Percentiles rank a stretch among this genome's conserved stretches.
Conservation (phyloP, 2,329 filamentous ascomycete species). For the Colletotrichum somersetense region DNA sequence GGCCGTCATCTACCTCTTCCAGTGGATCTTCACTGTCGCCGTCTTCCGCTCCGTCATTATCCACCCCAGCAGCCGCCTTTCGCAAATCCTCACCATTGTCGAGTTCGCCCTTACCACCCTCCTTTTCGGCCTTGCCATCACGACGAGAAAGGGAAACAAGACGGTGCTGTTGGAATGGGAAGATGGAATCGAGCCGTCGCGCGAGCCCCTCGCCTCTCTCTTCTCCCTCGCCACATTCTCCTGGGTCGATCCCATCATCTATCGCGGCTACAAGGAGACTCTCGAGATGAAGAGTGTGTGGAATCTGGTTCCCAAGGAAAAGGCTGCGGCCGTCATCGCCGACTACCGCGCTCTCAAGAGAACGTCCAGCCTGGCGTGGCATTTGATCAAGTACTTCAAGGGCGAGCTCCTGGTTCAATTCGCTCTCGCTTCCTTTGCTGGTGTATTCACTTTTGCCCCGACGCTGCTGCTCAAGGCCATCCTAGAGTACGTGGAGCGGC, state of each 20-base stretch:
- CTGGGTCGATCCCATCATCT: conserved; percentile 92
- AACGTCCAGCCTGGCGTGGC: conserved; percentile 81
- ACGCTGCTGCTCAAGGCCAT: conserved; percentile 93
- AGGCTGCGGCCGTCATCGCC: conserved; percentile 82
- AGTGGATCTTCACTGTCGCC: conserved; percentile 83
- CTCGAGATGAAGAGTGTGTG: conserved; percentile 89
- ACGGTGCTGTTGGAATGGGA: conserved; percentile 90
- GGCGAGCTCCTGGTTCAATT: conserved; percentile 81
- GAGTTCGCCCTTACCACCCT: conserved; percentile 83
- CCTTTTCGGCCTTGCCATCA: conserved; percentile 80
- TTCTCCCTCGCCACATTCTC: conserved; percentile 89
- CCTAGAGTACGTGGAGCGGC: conserved; percentile 91
- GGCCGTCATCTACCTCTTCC: conserved; percentile 81
- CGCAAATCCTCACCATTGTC: conserved; percentile 74
- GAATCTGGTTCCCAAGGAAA: conserved; percentile 90
- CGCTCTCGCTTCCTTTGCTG: conserved; percentile 81
- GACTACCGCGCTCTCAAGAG: conserved; percentile 89
- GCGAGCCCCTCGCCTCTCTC: conserved; percentile 87
- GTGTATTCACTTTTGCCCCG: conserved; percentile 89
- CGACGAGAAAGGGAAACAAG: conserved; percentile 92
- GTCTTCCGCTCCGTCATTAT: conserved; percentile 89
- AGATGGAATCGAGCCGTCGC: conserved; percentile 86
- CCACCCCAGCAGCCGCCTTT: conserved; percentile 74
- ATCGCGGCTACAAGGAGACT: conserved; percentile 87
- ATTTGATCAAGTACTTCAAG: conserved; percentile 88